Evolutionary conservation across 1,139 yeast genomes (phyloP).

Genomic region (Hyphopichia khmerensis): DNA sequence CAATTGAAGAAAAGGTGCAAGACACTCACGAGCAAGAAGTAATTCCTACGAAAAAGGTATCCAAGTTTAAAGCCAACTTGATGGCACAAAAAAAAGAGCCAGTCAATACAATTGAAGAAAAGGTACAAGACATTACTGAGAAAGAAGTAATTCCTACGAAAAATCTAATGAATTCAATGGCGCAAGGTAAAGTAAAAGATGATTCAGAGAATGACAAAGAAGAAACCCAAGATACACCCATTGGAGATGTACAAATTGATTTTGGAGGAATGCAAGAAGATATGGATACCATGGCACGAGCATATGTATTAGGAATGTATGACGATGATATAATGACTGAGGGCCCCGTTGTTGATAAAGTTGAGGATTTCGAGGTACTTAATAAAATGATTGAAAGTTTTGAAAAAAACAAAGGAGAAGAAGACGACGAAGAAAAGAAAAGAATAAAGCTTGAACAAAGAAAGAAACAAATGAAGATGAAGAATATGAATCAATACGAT

Average conservation of each 20-base stretch:
- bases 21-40: too few species aligned
- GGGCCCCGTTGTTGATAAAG: constrained; percentile 55
- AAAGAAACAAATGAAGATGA: not conserved
- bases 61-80: not conserved
- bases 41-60: not conserved
- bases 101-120: too few species aligned
- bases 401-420: constrained; percentile 18
- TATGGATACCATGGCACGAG: constrained; percentile 58
- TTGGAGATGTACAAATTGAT: constrained; percentile 28
- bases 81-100: not conserved
- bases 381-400: constrained; percentile 48
- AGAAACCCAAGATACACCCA: not conserved
- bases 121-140: too few species aligned
- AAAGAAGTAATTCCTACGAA: too few species aligned
- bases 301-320: constrained; percentile 57
- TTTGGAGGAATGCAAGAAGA: constrained; percentile 41
- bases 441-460: not conserved
- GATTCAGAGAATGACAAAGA: not conserved
- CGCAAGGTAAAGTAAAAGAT: too few species aligned
- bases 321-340: constrained; percentile 59
- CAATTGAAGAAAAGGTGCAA: too few species aligned
- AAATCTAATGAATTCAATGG: too few species aligned
- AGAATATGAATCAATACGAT: constrained; percentile 8
- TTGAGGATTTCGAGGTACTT: constrained; percentile 55
- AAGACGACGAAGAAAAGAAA: constrained; percentile 7